Base-by-base conservation (phyloP, 2,329 filamentous ascomycete species). In the Acrodontium crateriforme region DNA sequence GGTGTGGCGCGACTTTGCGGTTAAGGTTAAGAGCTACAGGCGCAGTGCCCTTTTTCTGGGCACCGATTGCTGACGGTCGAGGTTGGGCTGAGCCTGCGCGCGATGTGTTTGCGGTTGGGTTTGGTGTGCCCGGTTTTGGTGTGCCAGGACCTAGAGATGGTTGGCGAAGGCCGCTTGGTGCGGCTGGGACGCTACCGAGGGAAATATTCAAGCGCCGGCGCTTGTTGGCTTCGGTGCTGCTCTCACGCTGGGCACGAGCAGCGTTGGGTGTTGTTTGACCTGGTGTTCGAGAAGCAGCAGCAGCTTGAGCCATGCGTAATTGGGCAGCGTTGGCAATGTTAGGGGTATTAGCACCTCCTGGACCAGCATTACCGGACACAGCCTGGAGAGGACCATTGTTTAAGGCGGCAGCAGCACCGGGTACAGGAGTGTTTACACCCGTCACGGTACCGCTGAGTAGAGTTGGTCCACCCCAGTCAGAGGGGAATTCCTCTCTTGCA, bases 71-170 rank as follows among this genome's bases (percentile, higher is more conserved):
- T 9, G 36, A 24, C 7, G 45, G 40, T 5, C 44, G 41, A 7
- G 71, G 71, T 9, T 69, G 69, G 3, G 62, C 65, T 36, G 70
- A 74, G 23, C 69, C 69, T 2, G 69, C 67, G n/a, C 71, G 69
- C 19, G 62, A 65, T 2, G 49, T 48, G 19, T 40, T 40, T 10
- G 51, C 50, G 3, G 63, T 57, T 7, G 46, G 45, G 13, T 46
- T 51, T 45, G 50, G 66, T 1, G 71, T 74, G 3, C 63, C 62
- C 1, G 65, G 59, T 43, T 74, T 74, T 4, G 71, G 71, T 1
- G 71, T 76, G n/a, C 69, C 69, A n/a, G 49, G 71, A 0, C 71
- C 71, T 9, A 71, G 54, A 0, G 71, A 75, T 0, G 67, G 66
- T 46, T 75, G 71, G 5, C 71, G 64, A 6, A 75, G 58, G 31